Evolutionary conservation across 176 grass and related monocot species (phyloP).

Genomic region (Eragrostis nindensis): DNA sequence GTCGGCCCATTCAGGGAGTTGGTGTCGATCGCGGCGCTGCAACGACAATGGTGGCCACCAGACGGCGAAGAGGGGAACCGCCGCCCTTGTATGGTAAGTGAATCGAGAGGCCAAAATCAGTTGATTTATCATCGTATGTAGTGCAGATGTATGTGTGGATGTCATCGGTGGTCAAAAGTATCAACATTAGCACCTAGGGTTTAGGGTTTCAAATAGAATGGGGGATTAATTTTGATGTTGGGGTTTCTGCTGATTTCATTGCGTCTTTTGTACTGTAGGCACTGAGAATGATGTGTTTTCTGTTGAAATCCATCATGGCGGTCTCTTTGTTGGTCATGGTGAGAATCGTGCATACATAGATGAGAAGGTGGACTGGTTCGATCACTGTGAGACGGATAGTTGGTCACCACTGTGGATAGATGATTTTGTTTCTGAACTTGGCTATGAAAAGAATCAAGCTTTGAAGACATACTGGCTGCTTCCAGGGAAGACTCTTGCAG

Average conservation of each 20-base stretch:
- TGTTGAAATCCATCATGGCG: neutral
- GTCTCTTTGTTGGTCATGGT: neutral
- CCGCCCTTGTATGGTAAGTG: too few relatives aligned
- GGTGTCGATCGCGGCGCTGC: too few relatives aligned
- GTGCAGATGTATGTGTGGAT: too few relatives aligned
- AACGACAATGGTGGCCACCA: neutral
- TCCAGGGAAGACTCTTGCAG: neutral
- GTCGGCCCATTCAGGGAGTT: too few relatives aligned
- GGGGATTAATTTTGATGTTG: too few relatives aligned
- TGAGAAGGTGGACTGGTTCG: neutral
- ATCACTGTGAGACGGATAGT: neutral
- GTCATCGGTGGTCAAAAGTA: too few relatives aligned
- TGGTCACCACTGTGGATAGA: neutral
- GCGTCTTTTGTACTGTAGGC: neutral
- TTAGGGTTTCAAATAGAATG: too few relatives aligned
- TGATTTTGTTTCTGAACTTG: neutral
- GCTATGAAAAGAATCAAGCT: rapidly evolving
- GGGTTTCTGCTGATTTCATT: too few relatives aligned
- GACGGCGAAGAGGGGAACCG: neutral
- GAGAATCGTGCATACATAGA: neutral
- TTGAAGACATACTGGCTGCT: neutral
- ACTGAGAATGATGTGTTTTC: neutral
- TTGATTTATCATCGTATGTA: neutral
- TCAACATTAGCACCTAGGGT: too few relatives aligned
- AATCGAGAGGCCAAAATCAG: neutral